Percentiles rank a stretch among this genome's conserved stretches.
phyloP scores from a whole-genome alignment of 805 yeast species.

The Candida qinlingensis region DNA sequence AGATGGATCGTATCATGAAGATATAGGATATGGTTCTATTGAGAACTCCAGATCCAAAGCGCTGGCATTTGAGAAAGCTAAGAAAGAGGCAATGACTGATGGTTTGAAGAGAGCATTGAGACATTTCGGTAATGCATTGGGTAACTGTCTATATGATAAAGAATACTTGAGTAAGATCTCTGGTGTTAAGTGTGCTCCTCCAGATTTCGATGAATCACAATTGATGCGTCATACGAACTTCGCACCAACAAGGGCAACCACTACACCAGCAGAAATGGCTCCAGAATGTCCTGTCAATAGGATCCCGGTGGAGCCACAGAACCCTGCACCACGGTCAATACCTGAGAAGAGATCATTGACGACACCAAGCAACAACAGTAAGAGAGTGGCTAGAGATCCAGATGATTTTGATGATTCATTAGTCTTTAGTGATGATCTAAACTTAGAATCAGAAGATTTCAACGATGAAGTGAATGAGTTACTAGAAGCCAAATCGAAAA shows the following conservation, averaged over 20 bases:
- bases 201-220: conserved; percentile 39
- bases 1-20: conserved; percentile 79
- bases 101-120: conserved; percentile 74
- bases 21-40: conserved; percentile 79
- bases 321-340: conserved; percentile 3
- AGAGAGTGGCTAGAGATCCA: conserved; percentile 9
- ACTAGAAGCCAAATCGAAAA: conserved; percentile 13
- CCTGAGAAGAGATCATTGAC: conserved; percentile 16
- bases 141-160: conserved; percentile 80
- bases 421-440: conserved; percentile 45
- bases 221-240: conserved; percentile 29
- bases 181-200: conserved; percentile 38
- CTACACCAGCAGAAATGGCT: conserved; percentile 9
- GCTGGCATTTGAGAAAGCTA: conserved; percentile 77
- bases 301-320: background rate
- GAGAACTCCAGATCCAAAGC: conserved; percentile 71
- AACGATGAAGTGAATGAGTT: conserved; percentile 25
- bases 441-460: conserved; percentile 32
- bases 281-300: background rate
- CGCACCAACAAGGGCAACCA: conserved; percentile 12
- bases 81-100: conserved; percentile 80
- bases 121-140: conserved; percentile 78
- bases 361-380: conserved; percentile 3
- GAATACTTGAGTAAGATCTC: conserved; percentile 47
- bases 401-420: conserved; percentile 50